These are phyloP conservation scores for Yamadazyma takamatsuzukensis DNA, from an alignment of 805 yeast genomes.

Conservation along the genomic window DNA sequence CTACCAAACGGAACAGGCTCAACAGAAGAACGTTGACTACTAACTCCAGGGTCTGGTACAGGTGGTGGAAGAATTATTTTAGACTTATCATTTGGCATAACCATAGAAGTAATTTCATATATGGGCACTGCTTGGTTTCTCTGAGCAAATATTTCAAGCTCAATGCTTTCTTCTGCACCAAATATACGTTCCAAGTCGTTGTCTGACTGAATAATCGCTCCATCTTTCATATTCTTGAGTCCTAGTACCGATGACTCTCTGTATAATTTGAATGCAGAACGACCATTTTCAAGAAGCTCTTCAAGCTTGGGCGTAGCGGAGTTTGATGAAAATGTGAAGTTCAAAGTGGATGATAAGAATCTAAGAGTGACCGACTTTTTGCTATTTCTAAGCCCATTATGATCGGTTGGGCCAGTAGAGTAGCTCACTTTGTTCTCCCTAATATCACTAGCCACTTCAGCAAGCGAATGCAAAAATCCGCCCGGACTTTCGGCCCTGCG, in stretches of 20 bases:
- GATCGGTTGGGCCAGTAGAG: too few species aligned
- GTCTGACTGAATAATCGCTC: constrained; percentile 27
- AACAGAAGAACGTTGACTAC: constrained; percentile 8
- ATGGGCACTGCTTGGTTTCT: constrained; percentile 31
- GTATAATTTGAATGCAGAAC: constrained; percentile 54
- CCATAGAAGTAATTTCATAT: constrained; percentile 32
- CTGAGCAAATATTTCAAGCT: constrained; percentile 36
- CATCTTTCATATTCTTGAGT: constrained; percentile 22
- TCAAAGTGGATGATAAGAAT: constrained; percentile 52
- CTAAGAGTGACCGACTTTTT: constrained; percentile 38
- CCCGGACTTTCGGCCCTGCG: background rate
- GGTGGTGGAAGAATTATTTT: constrained; percentile 36
- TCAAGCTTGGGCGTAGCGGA: constrained; percentile 76
- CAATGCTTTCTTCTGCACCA: constrained; percentile 23
- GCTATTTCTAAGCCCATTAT: background rate
- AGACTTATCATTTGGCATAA: constrained; percentile 20
- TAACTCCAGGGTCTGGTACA: constrained; percentile 10
- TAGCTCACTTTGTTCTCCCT: background rate
- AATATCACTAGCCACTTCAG: constrained; percentile 28
- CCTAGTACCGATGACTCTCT: constrained; percentile 19
- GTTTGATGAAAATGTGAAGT: constrained; percentile 60
- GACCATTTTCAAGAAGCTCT: constrained; percentile 78
- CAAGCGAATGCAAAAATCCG: constrained; percentile 19
- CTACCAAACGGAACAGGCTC: constrained; percentile 1
- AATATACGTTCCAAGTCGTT: constrained; percentile 38